phyloP scores from a whole-genome alignment of 2,329 filamentous ascomycete species.

The Sporothrix humicola region DNA sequence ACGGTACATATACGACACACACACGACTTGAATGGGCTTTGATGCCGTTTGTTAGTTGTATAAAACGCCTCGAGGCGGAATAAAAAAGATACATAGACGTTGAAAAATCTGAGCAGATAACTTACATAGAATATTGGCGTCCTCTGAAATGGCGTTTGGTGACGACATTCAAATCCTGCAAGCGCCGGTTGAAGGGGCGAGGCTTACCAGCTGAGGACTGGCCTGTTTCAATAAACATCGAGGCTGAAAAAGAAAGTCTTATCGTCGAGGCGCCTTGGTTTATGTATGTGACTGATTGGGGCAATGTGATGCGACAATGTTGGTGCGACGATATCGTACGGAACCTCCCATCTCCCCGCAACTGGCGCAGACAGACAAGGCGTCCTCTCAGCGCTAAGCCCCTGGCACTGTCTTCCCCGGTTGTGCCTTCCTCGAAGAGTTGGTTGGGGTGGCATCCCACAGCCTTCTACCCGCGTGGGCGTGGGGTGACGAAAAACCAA shows the following conservation, averaged over 20 bases:
- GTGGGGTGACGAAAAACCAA: background rate
- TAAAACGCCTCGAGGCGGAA: too few relatives aligned
- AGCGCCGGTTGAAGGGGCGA: background rate
- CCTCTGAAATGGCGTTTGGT: too few relatives aligned
- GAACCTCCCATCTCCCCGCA: conserved; percentile 3
- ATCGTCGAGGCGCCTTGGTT: background rate
- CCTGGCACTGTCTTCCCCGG: background rate
- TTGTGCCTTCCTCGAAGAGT: conserved; percentile 7
- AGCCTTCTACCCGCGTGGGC: background rate
- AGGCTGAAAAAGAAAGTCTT: background rate
- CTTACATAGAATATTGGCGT: too few relatives aligned
- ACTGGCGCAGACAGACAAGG: background rate
- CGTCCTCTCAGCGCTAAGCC: conserved; percentile 12
- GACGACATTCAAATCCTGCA: too few relatives aligned
- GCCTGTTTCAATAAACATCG: background rate
- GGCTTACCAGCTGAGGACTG: background rate
- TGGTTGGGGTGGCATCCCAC: background rate
- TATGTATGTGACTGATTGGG: background rate
- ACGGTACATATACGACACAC: background rate
- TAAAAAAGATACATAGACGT: too few relatives aligned
- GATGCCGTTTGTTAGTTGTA: too few relatives aligned
- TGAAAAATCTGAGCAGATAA: too few relatives aligned
- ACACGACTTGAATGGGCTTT: background rate
- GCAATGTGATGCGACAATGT: background rate
- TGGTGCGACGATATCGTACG: background rate